phyloP scores from a whole-genome alignment of 352 stramenopile species.

The Phytophthora palmivora region DNA sequence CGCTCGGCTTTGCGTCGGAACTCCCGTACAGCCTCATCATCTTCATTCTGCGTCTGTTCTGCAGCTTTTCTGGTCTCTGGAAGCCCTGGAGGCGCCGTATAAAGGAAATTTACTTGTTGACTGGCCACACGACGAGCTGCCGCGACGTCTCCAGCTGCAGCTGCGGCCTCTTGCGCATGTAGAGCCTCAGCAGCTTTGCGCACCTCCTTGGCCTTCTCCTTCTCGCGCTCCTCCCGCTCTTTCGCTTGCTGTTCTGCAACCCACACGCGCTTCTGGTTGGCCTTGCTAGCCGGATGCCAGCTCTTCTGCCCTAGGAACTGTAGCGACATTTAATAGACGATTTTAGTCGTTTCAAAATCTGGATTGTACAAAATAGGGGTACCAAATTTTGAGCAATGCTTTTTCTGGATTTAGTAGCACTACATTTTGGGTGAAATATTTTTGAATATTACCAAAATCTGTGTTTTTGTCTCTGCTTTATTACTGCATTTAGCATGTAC shows the following conservation, averaged over 20 bases:
- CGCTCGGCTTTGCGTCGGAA: conserved; percentile 70
- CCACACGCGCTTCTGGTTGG: conserved; percentile 89
- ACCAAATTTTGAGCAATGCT: too few species aligned
- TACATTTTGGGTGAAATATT: too few species aligned
- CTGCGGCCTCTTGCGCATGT: conserved; percentile 67
- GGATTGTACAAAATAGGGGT: neutral
- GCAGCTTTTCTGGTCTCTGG: conserved; percentile 41
- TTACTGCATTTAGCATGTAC: conserved; percentile 30
- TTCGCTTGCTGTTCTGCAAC: conserved; percentile 81
- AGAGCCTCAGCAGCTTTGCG: conserved; percentile 61
- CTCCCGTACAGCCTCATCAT: conserved; percentile 72
- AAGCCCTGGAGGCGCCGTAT: conserved; percentile 73
- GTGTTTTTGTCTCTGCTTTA: neutral
- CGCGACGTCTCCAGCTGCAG: conserved; percentile 57
- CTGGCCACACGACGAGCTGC: conserved; percentile 47
- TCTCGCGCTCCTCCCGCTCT: conserved; percentile 54
- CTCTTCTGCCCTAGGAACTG: conserved; percentile 87
- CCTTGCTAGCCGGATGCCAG: conserved; percentile 79
- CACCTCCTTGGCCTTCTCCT: conserved; percentile 73
- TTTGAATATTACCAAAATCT: conserved; percentile 1
- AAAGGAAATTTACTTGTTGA: conserved; percentile 81
- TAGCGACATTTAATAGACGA: conserved; percentile 81
- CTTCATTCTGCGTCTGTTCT: conserved; percentile 41
- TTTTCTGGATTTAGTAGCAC: too few species aligned
- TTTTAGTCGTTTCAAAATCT: neutral